phyloP scores from a whole-genome alignment of 176 grass and related monocot species.

The Alloteropsis semialata region DNA sequence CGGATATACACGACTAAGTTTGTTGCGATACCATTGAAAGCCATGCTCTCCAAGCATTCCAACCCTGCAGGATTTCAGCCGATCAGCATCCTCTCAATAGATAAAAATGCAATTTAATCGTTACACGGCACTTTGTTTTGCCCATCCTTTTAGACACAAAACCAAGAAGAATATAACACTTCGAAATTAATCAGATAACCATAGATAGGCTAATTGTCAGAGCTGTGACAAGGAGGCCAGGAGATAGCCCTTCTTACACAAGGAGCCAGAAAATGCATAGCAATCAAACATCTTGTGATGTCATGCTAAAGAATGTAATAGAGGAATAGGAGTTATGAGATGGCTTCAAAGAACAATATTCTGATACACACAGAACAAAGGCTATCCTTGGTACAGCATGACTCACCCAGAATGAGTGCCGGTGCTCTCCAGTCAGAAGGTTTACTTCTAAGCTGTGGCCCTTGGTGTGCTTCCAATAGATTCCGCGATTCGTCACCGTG shows the following conservation, averaged over 20 bases:
- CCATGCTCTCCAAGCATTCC: constrained; percentile 83
- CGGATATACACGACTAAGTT: constrained; percentile 80
- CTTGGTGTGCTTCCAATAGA: constrained; percentile 15
- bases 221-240: background rate
- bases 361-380: background rate
- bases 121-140: background rate
- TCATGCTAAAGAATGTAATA: constrained; percentile 3
- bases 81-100: background rate
- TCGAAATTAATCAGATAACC: background rate
- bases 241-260: background rate
- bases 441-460: constrained; percentile 18
- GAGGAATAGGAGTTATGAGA: background rate
- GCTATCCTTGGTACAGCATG: constrained; percentile 1
- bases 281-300: background rate
- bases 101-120: background rate
- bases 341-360: background rate
- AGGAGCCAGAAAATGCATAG: constrained; percentile 13
- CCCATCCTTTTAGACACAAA: background rate
- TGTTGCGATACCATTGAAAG: constrained; percentile 69
- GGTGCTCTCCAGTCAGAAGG: constrained; percentile 43
- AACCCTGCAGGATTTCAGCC: constrained; percentile 41
- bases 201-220: background rate
- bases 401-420: constrained; percentile 57
- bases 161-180: background rate
- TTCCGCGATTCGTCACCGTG: constrained; percentile 2